These are phyloP conservation scores for Septoria petroselini DNA, from an alignment of 2,329 filamentous ascomycete genomes.

Conservation along the genomic window DNA sequence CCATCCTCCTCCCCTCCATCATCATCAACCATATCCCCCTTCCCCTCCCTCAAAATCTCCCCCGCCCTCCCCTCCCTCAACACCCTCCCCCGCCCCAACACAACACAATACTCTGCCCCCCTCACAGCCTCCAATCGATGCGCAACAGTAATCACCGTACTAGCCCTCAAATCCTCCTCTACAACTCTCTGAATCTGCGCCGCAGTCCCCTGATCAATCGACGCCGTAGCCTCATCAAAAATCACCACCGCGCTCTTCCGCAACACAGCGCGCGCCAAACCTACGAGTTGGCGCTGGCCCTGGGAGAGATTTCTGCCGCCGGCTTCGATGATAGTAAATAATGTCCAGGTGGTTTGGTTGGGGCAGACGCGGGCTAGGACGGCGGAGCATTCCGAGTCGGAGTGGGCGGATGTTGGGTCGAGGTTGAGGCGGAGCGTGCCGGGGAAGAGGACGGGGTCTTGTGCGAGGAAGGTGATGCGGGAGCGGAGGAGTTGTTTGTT, in stretches of 20 bases:
- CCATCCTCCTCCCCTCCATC: no score
- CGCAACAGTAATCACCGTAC: conserved; percentile 64
- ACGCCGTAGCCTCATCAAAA: conserved; percentile 65
- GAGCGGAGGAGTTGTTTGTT: conserved; percentile 58
- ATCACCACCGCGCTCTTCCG: conserved; percentile 60
- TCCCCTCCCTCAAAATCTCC: conserved; percentile 29
- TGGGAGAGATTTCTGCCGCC: conserved; percentile 62
- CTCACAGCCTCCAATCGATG: conserved; percentile 62
- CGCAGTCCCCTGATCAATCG: conserved; percentile 62
- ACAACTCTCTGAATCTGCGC: conserved; percentile 54
- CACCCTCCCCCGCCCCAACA: conserved; percentile 53
- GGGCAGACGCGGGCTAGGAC: conserved; percentile 56
- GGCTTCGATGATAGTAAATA: conserved; percentile 57
- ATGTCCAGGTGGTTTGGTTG: conserved; percentile 54
- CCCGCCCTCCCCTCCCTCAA: conserved; percentile 38
- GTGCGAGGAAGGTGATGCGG: conserved; percentile 64
- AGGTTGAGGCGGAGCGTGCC: conserved; percentile 61
- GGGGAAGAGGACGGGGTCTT: conserved; percentile 64
- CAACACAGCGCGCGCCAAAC: conserved; percentile 61
- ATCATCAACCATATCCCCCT: conserved; percentile 14
- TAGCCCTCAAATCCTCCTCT: conserved; percentile 55
- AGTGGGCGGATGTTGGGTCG: conserved; percentile 58
- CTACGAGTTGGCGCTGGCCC: conserved; percentile 64
- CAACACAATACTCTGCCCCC: conserved; percentile 56
- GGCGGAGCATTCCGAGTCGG: conserved; percentile 52